Percentiles rank a stretch among this genome's conserved stretches.
These are phyloP conservation scores for Ustilaginoidea virens DNA, from an alignment of 2,329 filamentous ascomycete genomes.

Conservation along the genomic window DNA sequence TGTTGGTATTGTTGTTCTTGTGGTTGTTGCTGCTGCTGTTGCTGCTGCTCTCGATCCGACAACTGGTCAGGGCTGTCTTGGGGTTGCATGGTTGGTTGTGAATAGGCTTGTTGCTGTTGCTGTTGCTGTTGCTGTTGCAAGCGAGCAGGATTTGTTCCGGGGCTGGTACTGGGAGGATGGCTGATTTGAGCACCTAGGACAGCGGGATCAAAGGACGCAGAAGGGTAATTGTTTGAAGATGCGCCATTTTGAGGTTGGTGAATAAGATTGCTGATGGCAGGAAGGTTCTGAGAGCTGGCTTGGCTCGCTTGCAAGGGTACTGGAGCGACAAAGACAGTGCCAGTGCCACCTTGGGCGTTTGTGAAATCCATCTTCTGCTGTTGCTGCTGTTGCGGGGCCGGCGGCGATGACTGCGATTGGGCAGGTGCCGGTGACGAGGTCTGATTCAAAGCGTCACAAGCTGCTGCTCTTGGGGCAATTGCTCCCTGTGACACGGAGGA, in stretches of 20 bases:
- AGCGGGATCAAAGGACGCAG: conserved; percentile 12
- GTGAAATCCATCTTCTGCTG: conserved; percentile 1
- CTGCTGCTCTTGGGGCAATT: conserved; percentile 4
- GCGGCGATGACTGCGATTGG: too few species aligned
- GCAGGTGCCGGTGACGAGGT: conserved; percentile 6
- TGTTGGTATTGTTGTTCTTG: conserved; percentile 12
- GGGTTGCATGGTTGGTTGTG: conserved; percentile 14
- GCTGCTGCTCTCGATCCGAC: conserved; percentile 14
- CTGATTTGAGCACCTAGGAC: conserved; percentile 11
- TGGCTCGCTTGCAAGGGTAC: conserved; percentile 14
- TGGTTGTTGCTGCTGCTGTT: conserved; percentile 6
- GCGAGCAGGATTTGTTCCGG: conserved; percentile 19
- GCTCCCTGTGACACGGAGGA: conserved; percentile 10
- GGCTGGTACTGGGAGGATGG: conserved; percentile 19
- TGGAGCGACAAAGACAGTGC: conserved; percentile 12
- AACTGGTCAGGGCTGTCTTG: conserved; percentile 5
- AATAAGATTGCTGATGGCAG: conserved; percentile 74
- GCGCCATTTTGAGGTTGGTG: conserved; percentile 35
- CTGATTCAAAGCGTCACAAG: conserved; percentile 4
- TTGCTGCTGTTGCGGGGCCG: conserved; percentile 9
- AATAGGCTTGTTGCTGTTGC: conserved; percentile 17
- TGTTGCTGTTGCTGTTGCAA: conserved; percentile 26
- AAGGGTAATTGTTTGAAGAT: conserved; percentile 14
- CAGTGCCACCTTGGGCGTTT: conserved; percentile 11
- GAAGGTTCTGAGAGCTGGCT: conserved; percentile 50